Base-by-base conservation (phyloP, 495 filamentous ascomycete genomes). In the Chaetomidium leptoderma region DNA sequence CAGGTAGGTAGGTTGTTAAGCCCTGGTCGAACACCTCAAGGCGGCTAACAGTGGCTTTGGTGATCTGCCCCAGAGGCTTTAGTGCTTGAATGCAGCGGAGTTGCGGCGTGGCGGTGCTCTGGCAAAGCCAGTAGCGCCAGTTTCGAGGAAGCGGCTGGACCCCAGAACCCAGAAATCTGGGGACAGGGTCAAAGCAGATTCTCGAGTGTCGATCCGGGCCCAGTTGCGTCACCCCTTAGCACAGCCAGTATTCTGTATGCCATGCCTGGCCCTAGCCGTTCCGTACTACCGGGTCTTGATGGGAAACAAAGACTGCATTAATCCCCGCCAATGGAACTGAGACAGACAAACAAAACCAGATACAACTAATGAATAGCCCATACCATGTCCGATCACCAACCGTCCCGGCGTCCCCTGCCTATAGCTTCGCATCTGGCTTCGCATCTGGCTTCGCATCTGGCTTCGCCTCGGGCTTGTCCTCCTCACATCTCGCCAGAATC, bases 401-500 rank as follows among this genome's bases (percentile, higher is more conserved):
- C 0, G 3, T 19, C 17, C 36, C 6, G n/a, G 14, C 23, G 0
- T 4, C 46, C 19, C 46, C 29, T 13, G 30, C 36, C 43, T 48
- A 59, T 32, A 60, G 21, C 58, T 64, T n/a, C n/a, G n/a, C n/a
- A n/a, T n/a, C n/a, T n/a, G n/a, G n/a, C n/a, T n/a, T n/a, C n/a
- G n/a, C n/a, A n/a, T n/a, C n/a, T n/a, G n/a, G n/a, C n/a, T n/a
- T n/a, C n/a, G n/a, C n/a, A n/a, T n/a, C n/a, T n/a, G n/a, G n/a
- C n/a, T n/a, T 63, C 32, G 57, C 53, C 27, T 57, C 59, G 13
- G 46, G 8, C 48, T 44, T 44, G 19, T 40, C 50, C 30, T 53
- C 59, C 11, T 55, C 58, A 10, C 39, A 32, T 57, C 84, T 72
- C 48, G 72, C 76, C 54, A 92, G 67, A 53, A 95, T 84, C 88